phyloP scores from a whole-genome alignment of 192 early-diverging fungal genomes.

The Thamnidium elegans region DNA sequence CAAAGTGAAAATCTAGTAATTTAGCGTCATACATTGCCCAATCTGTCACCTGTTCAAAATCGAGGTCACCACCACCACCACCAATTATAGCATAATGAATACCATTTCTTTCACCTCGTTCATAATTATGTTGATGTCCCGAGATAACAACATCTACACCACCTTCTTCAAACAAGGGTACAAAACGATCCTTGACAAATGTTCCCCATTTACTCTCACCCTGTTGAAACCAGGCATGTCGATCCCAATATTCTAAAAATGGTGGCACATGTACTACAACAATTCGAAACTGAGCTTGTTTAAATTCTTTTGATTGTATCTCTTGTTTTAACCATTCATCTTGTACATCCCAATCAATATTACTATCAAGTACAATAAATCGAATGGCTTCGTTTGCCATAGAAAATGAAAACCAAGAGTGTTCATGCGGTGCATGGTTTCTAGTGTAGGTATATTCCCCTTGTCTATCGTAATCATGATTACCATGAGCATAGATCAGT shows the following conservation, averaged over 20 bases:
- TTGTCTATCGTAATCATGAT: slow-evolving; percentile 67
- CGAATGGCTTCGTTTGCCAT: slow-evolving; percentile 52
- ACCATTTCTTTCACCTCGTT: slow-evolving; percentile 51
- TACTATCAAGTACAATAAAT: slow-evolving; percentile 67
- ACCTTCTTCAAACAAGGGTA: slow-evolving; percentile 59
- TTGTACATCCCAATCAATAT: slow-evolving; percentile 59
- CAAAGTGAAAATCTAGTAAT: slow-evolving; percentile 50
- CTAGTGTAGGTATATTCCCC: slow-evolving; percentile 50
- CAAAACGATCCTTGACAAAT: slow-evolving; percentile 63
- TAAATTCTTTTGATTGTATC: slow-evolving; percentile 51
- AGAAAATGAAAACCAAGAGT: slow-evolving; percentile 54
- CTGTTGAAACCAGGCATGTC: slow-evolving; percentile 61
- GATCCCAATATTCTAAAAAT: slow-evolving; percentile 75
- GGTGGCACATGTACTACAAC: slow-evolving; percentile 74
- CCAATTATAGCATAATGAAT: slow-evolving; percentile 71
- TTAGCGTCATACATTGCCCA: slow-evolving; percentile 59
- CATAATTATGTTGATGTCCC: slow-evolving; percentile 80
- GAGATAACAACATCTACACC: slow-evolving; percentile 74
- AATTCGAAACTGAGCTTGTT: slow-evolving; percentile 55
- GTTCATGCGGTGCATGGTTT: slow-evolving; percentile 30
- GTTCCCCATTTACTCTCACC: slow-evolving; percentile 69
- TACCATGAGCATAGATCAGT: slow-evolving; percentile 69
- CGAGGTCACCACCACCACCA: slow-evolving; percentile 67
- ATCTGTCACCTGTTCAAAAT: slow-evolving; percentile 59
- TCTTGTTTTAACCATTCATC: slow-evolving; percentile 60